Evolutionary conservation across 306 rosid genomes (phyloP).

Genomic region (Hylodesmum podocarpum): DNA sequence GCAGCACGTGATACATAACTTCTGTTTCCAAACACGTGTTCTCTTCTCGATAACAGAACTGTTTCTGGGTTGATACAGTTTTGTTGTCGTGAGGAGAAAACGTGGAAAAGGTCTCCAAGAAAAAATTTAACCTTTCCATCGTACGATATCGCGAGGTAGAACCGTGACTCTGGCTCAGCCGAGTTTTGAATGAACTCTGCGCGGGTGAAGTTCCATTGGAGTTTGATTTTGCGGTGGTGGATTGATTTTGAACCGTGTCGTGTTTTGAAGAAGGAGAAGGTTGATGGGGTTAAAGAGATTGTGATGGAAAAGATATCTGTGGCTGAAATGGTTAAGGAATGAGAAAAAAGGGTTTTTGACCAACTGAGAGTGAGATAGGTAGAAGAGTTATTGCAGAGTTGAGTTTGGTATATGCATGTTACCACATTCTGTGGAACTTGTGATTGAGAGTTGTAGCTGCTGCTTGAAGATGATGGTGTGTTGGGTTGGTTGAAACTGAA

Average conservation of each 20-base stretch:
- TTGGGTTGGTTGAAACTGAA: conserved; percentile 82
- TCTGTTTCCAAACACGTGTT: conserved; percentile 64
- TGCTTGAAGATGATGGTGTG: conserved; percentile 38
- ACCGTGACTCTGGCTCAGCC: conserved; percentile 62
- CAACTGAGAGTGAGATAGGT: conserved; percentile 70
- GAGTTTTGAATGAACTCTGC: conserved; percentile 51
- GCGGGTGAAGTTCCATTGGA: conserved; percentile 68
- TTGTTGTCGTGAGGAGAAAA: neutral
- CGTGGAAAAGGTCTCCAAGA: conserved; percentile 54
- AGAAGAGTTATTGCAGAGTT: conserved; percentile 50
- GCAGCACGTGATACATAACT: conserved; percentile 50
- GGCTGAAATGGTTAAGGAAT: conserved; percentile 55
- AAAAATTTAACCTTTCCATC: conserved; percentile 52
- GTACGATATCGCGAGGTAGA: conserved; percentile 58
- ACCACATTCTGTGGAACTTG: conserved; percentile 61
- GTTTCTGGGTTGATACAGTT: neutral
- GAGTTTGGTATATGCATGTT: conserved; percentile 67
- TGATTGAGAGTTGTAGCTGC: neutral
- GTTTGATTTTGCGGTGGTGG: conserved; percentile 48
- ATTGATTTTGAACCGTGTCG: conserved; percentile 61
- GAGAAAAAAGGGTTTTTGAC: conserved; percentile 60
- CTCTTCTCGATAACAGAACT: conserved; percentile 60
- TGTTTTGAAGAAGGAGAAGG: conserved; percentile 55
- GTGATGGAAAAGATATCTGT: conserved; percentile 56
- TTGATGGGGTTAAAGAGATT: conserved; percentile 60